Evolutionary conservation across 2,329 filamentous ascomycete genomes (phyloP), one percentile per base, ranked within the genome.

Genomic region (Alternaria brassicae): DNA sequence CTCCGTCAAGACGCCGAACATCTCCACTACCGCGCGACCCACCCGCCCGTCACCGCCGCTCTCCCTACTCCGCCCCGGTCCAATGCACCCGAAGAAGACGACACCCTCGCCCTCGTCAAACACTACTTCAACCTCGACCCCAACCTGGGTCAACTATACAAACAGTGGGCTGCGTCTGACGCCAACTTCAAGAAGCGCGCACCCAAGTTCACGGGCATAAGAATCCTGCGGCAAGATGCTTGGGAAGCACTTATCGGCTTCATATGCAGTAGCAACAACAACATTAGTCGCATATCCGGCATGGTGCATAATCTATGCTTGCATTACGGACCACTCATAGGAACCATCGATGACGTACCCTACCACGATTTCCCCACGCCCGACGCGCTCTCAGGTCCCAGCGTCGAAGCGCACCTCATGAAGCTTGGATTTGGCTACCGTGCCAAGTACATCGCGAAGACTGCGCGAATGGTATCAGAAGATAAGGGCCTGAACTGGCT

Each of bases 261-360:
- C 78, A 99, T 99, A 65, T 99, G 95, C 83, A 97, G 93, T 79
- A 97, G 93, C 79, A 99, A 99, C 80, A 99, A 99, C 80, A 97
- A 99, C 75, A 99, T 99, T 61, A 86, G 89, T 2, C 88, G 95
- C 37, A 99, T 99, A 75, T 94, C 91, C 5, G 91, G 96, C 78
- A 99, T 99, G 95, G 93, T 94, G 21, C 89, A 96, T 68, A 98
- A 97, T 70, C 82, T 99, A 12, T 99, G 96, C 75, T 77, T 86
- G 27, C 86, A 96, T 72, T 99, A 97, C 71, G 95, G 95, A 0
- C 86, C 88, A 0, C 81, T 91, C 4, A 86, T 98, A 53, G 91
- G 87, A 1, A 83, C 88, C 40, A 77, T 97, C 53, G 89, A 87
- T 27, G 85, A 86, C 32, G 85, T 89, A 53, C 78, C 88, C 4